Base-by-base conservation (phyloP, 768 basidiomycete genomes). In the Boletus eberwhitei region DNA sequence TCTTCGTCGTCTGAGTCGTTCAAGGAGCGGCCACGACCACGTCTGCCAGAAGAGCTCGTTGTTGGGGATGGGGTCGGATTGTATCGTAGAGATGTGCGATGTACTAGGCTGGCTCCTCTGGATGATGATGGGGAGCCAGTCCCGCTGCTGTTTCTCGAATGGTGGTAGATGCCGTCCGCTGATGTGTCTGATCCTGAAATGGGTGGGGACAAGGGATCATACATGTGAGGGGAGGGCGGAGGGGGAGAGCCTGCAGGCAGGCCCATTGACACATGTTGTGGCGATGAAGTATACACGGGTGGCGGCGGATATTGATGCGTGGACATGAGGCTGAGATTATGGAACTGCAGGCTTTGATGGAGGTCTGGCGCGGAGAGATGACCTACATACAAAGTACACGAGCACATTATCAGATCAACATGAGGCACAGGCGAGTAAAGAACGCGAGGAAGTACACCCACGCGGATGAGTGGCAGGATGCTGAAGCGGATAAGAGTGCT, bases 111-210 rank as follows among this genome's bases (percentile, higher is more conserved):
- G 71, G 84, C 81, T 42, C 79, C 86, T 68, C 89, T 78, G 51
- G 89, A 90, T 36, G 88, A 87, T 29, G 87, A 81, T 45, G 89
- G 86, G 58, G 90, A 91, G 64, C 86, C 87, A 51, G 85, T 82
- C 61, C 77, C 73, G 69, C 84, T 83, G 69, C 84, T 87, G 76
- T 89, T 88, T 70, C 80, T 76, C 58, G 87, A 88, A 62, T 77
- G 78, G 75, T 87, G 85, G 79, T 90, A 86, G 56, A 85, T 71
- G 65, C 87, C 87, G 81, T 90, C 88, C 63, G 79, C 87, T 67
- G 90, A 91, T 70, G 88, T 88, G 75, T 92, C 90, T 75, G 90
- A 91, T 76, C 89, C 89, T 77, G 89, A 91, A 69, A 90, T 78
- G 75, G 87, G 88, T 70, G 90, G 90, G 53, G 88, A 90, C 64